Conservation (phyloP, 2,329 filamentous ascomycete genomes). For the Talaromyces amestolkiae region DNA sequence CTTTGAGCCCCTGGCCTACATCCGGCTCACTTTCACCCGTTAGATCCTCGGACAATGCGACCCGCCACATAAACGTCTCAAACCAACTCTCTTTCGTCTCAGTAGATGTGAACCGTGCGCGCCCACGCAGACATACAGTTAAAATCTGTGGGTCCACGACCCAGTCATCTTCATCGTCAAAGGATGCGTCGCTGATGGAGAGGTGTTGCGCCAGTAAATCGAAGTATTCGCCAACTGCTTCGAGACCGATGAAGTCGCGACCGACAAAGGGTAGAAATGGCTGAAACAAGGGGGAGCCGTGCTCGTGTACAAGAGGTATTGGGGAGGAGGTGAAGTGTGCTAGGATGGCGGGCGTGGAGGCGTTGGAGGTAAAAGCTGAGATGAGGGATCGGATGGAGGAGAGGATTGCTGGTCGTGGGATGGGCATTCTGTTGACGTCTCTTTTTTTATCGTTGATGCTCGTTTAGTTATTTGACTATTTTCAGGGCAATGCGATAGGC, state of each 20-base stretch:
- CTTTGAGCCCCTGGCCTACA: constrained; percentile 25
- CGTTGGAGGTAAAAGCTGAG: constrained; percentile 31
- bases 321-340: constrained; percentile 35
- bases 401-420: constrained; percentile 25
- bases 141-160: constrained; percentile 35
- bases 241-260: constrained; percentile 38
- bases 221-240: constrained; percentile 40
- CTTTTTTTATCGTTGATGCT: neutral
- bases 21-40: constrained; percentile 15
- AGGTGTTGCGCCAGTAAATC: constrained; percentile 32
- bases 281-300: constrained; percentile 33
- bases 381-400: constrained; percentile 31
- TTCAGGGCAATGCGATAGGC: neutral
- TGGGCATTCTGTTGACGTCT: neutral
- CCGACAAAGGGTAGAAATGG: constrained; percentile 44
- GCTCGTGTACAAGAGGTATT: constrained; percentile 34
- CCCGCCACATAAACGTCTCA: constrained; percentile 42
- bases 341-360: constrained; percentile 25
- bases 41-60: constrained; percentile 35
- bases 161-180: constrained; percentile 37
- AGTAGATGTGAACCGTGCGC: constrained; percentile 35
- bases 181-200: constrained; percentile 36
- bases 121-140: constrained; percentile 36
- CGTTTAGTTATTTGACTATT: too few species aligned
- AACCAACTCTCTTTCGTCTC: constrained; percentile 39